Conservation (phyloP, 2,329 filamentous ascomycete genomes). For the Penicillium sp. region DNA sequence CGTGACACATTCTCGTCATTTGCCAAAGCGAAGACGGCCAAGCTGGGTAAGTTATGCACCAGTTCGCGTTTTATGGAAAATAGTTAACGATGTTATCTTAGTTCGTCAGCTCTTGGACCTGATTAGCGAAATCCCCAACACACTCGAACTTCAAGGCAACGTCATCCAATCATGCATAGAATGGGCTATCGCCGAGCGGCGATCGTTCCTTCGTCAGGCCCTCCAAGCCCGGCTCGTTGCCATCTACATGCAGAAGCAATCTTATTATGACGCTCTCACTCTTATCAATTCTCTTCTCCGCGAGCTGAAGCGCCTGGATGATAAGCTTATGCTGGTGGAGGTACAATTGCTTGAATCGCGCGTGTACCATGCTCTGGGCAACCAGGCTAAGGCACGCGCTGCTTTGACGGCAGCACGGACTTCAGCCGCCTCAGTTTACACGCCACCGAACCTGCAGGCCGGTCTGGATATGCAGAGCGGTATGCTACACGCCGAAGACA, state of each 20-base stretch:
- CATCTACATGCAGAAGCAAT: constrained; percentile 95
- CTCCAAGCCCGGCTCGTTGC: constrained; percentile 92
- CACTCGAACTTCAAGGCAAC: constrained; percentile 87
- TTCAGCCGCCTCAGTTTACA: constrained; percentile 95
- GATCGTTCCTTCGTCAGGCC: constrained; percentile 95
- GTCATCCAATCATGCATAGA: constrained; percentile 99
- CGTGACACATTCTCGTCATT: constrained; percentile 90
- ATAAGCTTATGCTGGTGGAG: constrained; percentile 96
- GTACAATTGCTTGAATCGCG: constrained; percentile 95
- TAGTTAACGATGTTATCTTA: constrained; percentile 39
- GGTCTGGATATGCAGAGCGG: constrained; percentile 99
- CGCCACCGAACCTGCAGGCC: constrained; percentile 88
- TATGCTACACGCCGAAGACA: constrained; percentile 97
- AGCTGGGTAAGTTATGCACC: constrained; percentile 69
- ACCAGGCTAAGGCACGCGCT: constrained; percentile 92
- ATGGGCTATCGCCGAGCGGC: constrained; percentile 92
- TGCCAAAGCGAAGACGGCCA: constrained; percentile 97
- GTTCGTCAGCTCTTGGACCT: constrained; percentile 96
- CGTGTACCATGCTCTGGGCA: constrained; percentile 95
- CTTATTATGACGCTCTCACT: constrained; percentile 93
- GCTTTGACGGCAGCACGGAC: constrained; percentile 92
- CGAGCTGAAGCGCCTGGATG: constrained; percentile 95
- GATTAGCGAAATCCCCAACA: constrained; percentile 90
- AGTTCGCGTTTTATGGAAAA: not conserved
- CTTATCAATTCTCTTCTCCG: constrained; percentile 95